Percentiles rank a stretch among this genome's conserved stretches.
phyloP scores from a whole-genome alignment of 2,329 filamentous ascomycete species.

The Xylaria sp. region DNA sequence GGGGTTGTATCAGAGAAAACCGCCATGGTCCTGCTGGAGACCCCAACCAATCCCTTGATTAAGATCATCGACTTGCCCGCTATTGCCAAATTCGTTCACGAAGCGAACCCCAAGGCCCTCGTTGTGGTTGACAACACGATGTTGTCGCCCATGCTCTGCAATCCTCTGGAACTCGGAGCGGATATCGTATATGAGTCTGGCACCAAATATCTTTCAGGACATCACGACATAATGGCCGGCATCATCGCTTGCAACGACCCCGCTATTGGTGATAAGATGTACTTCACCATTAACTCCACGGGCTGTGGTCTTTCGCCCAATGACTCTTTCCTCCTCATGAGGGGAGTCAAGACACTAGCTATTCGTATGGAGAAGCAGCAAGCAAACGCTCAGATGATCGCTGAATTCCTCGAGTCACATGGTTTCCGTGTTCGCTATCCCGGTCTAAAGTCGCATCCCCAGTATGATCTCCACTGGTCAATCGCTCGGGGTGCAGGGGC shows the following conservation, averaged over 20 bases:
- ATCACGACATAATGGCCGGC: conserved; percentile 99
- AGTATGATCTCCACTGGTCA: conserved; percentile 94
- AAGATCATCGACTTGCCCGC: conserved; percentile 92
- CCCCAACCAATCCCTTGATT: conserved; percentile 96
- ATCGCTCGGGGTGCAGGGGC: conserved; percentile 94
- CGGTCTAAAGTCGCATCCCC: conserved; percentile 90
- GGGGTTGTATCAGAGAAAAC: conserved; percentile 78
- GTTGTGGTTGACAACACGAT: conserved; percentile 98
- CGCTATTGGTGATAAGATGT: conserved; percentile 83
- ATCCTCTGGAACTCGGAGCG: conserved; percentile 91
- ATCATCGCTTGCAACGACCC: conserved; percentile 90
- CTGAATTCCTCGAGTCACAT: conserved; percentile 85
- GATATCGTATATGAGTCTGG: conserved; percentile 98
- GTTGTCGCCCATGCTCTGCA: conserved; percentile 93
- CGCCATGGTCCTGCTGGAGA: conserved; percentile 93
- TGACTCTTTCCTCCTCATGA: conserved; percentile 93
- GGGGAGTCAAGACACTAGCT: conserved; percentile 93
- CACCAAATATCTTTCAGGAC: conserved; percentile 96
- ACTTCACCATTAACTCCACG: conserved; percentile 95
- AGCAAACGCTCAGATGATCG: conserved; percentile 86
- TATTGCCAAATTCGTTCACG: conserved; percentile 78
- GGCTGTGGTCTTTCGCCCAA: conserved; percentile 94
- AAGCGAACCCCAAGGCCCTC: conserved; percentile 76
- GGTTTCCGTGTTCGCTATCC: conserved; percentile 97
- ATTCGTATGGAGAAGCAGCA: conserved; percentile 99